Conservation (phyloP, 495 filamentous ascomycete genomes). For the Penicillium maclennaniae region DNA sequence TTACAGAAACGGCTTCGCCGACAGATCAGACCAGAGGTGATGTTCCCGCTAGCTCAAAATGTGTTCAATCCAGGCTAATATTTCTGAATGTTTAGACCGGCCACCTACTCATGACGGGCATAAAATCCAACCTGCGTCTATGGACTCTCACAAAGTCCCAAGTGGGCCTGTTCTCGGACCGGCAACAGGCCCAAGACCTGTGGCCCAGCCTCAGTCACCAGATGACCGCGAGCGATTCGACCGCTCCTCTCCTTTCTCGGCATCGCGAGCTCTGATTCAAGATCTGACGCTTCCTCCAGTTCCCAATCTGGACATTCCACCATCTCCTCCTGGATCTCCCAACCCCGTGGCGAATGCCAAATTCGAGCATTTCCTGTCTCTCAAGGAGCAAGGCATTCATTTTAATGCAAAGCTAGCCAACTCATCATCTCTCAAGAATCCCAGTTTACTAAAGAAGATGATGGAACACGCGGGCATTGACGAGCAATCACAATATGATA, state of each 20-base stretch:
- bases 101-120: not conserved
- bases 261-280: slow-evolving; percentile 62
- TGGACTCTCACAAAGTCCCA: slow-evolving; percentile 11
- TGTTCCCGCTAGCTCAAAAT: not conserved
- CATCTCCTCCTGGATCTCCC: slow-evolving; percentile 77
- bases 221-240: slow-evolving; percentile 22
- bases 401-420: slow-evolving; percentile 81
- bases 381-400: slow-evolving; percentile 83
- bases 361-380: slow-evolving; percentile 74
- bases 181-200: slow-evolving; percentile 39
- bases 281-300: slow-evolving; percentile 81
- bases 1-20: not conserved
- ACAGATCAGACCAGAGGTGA: slow-evolving; percentile 16
- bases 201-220: slow-evolving; percentile 17
- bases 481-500: slow-evolving; percentile 66
- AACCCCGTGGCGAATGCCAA: slow-evolving; percentile 61
- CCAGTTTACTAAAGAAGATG: slow-evolving; percentile 72
- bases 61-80: slow-evolving; percentile 10
- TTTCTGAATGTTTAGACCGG: slow-evolving; percentile 1
- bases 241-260: slow-evolving; percentile 66
- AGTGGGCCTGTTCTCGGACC: slow-evolving; percentile 47
- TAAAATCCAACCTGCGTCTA: not conserved
- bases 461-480: slow-evolving; percentile 75
- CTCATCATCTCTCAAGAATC: slow-evolving; percentile 73
- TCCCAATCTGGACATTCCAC: slow-evolving; percentile 76